These are phyloP conservation scores for Aspergillus nidulans DNA, from an alignment of 495 filamentous ascomycete genomes.

Conservation along the genomic window DNA sequence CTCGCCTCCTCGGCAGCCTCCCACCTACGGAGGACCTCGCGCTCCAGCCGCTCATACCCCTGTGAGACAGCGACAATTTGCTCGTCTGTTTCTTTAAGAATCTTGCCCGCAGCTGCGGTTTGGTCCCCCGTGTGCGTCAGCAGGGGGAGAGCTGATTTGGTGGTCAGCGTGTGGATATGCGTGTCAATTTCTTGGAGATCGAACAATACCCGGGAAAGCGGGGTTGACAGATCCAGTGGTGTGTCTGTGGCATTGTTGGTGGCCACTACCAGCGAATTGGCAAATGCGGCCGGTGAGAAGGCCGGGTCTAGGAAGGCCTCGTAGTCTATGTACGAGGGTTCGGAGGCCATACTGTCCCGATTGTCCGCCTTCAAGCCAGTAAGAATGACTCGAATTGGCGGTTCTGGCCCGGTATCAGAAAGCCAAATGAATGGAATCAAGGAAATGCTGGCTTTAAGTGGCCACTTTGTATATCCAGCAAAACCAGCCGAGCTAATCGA, in stretches of 20 bases:
- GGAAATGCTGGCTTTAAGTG: constrained; percentile 5
- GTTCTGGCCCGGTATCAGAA: background rate
- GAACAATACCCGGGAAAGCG: constrained; percentile 89
- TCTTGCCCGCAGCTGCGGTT: constrained; percentile 58
- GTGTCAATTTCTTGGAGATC: constrained; percentile 97
- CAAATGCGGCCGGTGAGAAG: constrained; percentile 77
- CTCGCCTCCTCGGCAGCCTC: constrained; percentile 75
- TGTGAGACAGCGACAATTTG: constrained; percentile 76
- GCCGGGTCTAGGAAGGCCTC: constrained; percentile 80
- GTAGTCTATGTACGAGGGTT: constrained; percentile 92
- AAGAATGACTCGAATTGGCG: background rate
- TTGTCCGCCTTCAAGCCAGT: background rate
- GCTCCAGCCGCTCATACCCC: constrained; percentile 76
- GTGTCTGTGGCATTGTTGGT: constrained; percentile 92
- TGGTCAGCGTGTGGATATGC: constrained; percentile 86
- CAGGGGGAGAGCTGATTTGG: constrained; percentile 77
- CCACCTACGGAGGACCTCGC: constrained; percentile 77
- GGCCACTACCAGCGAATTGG: constrained; percentile 78
- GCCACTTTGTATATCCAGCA: constrained; percentile 5
- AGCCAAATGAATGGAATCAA: background rate
- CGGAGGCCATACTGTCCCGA: constrained; percentile 28
- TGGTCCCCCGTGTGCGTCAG: constrained; percentile 72
- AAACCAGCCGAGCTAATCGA: background rate
- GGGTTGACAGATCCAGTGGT: constrained; percentile 87
- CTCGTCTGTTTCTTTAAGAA: constrained; percentile 67